Conservation (phyloP, 495 filamentous ascomycete species). For the Clavariopsis aquatica region DNA sequence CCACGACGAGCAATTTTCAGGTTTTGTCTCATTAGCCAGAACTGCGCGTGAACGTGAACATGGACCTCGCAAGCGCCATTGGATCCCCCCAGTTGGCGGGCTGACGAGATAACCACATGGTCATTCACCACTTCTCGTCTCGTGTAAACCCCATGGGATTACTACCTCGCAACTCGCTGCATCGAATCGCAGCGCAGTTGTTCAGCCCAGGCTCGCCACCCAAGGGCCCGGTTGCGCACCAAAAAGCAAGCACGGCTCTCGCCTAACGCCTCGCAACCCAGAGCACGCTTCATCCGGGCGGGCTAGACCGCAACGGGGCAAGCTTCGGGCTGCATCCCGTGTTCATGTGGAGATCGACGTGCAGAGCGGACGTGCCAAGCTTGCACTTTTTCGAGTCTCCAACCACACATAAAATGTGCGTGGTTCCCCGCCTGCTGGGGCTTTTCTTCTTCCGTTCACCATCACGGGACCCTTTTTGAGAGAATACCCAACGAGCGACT, state of each 20-base stretch:
- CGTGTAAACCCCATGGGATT: background rate
- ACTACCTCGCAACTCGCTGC: background rate
- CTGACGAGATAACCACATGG: no score
- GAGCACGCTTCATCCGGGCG: background rate
- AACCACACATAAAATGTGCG: conserved; percentile 20
- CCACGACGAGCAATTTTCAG: no score
- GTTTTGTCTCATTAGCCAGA: no score
- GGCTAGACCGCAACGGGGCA: background rate
- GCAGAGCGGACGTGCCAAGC: background rate
- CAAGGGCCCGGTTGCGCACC: background rate
- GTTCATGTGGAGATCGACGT: conserved; percentile 26
- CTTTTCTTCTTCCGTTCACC: conserved; percentile 8
- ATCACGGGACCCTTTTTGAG: background rate
- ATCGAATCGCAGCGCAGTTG: background rate
- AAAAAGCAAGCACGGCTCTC: conserved; percentile 18
- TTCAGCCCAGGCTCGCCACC: conserved; percentile 1
- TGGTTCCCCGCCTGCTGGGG: conserved; percentile 11
- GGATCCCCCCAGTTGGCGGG: no score
- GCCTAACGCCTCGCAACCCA: conserved; percentile 5
- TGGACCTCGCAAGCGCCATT: no score
- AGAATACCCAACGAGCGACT: conserved; percentile 43
- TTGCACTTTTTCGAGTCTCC: background rate
- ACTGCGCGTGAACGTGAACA: no score
- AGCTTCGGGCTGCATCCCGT: conserved; percentile 4
- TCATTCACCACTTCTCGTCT: no score